phyloP scores from a whole-genome alignment of 1,284 basidiomycete genomes.

The Mycena sp. region DNA sequence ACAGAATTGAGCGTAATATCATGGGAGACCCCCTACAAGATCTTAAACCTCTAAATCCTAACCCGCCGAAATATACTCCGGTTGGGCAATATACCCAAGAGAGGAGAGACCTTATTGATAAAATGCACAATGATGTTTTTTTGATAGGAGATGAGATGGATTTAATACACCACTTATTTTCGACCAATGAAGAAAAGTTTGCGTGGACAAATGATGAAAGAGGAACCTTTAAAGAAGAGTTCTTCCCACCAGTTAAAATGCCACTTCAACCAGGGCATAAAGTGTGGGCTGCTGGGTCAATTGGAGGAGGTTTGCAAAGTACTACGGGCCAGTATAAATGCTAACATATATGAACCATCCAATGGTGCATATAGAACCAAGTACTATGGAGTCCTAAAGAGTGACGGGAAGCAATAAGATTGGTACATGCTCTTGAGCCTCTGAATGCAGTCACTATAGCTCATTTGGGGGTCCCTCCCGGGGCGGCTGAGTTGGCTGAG shows the following conservation, averaged over 20 bases:
- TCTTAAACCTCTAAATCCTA: too few species aligned
- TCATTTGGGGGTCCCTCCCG: background rate
- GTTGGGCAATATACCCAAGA: too few species aligned
- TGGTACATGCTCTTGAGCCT: conserved; percentile 14
- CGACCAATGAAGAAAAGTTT: too few species aligned
- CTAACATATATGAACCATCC: conserved; percentile 8
- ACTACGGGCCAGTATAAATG: conserved; percentile 25
- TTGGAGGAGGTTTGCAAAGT: conserved; percentile 37
- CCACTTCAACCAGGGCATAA: conserved; percentile 35
- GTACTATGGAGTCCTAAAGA: conserved; percentile 18
- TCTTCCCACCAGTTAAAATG: conserved; percentile 38
- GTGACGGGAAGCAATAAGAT: conserved; percentile 1
- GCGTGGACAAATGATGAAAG: too few species aligned
- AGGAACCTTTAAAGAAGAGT: conserved; percentile 36
- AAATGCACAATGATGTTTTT: too few species aligned
- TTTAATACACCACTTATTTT: too few species aligned
- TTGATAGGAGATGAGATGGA: too few species aligned
- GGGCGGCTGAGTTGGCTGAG: conserved; percentile 1
- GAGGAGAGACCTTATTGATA: too few species aligned
- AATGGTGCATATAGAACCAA: conserved; percentile 5
- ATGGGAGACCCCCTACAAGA: too few species aligned
- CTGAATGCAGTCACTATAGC: conserved; percentile 12
- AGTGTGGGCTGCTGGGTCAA: conserved; percentile 42
- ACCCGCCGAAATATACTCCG: too few species aligned
- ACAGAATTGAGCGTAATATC: too few species aligned